Base-by-base conservation (phyloP, 495 filamentous ascomycete genomes). In the Daldinia childiae region DNA sequence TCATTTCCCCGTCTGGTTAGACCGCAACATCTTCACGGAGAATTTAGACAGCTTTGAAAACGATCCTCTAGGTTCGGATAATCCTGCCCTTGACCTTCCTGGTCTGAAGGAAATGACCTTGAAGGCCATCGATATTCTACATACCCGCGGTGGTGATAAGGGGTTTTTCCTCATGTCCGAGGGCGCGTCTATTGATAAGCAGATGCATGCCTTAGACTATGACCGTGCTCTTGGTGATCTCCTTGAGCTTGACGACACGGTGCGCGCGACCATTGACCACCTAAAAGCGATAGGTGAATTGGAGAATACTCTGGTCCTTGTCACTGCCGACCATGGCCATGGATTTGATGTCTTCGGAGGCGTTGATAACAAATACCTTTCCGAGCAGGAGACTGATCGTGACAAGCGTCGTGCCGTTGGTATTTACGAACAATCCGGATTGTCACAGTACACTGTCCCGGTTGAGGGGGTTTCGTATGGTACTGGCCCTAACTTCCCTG, bases 41-140 rank as follows among this genome's bases (percentile, higher is more conserved):
- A 91, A 92, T 78, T 80, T 91, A 0, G 72, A 77, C 43, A 83
- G 81, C 72, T 82, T 88, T 62, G 84, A 81, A 62, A 90, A 93
- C 73, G 82, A 87, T 68, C 90, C 91, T 0, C 83, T 86, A 5
- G 90, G 91, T 21, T 83, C 80, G 17, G 79, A 81, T 1, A 82
- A 77, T 14, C 76, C 88, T 30, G 90, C 91, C 2, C 82, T 83
- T 6, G 90, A 93, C 65, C 84, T 91, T 7, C 91, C 91, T 3
- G 90, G 91, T 4, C 85, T 92, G 17, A 91, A 90, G 76, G 89
- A 93, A n/a, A 93, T 93, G 91, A 92, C 91, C 0, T 81, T 92
- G 41, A 93, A 93, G 79, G 90, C 91, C 0, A 84, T 93, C 58
- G 91, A 93, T 56, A 87, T 93, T 26, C 83, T 93, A 29, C 77